These are phyloP conservation scores for Clarireedia hainanense DNA, from an alignment of 2,329 filamentous ascomycete genomes.

Conservation along the genomic window DNA sequence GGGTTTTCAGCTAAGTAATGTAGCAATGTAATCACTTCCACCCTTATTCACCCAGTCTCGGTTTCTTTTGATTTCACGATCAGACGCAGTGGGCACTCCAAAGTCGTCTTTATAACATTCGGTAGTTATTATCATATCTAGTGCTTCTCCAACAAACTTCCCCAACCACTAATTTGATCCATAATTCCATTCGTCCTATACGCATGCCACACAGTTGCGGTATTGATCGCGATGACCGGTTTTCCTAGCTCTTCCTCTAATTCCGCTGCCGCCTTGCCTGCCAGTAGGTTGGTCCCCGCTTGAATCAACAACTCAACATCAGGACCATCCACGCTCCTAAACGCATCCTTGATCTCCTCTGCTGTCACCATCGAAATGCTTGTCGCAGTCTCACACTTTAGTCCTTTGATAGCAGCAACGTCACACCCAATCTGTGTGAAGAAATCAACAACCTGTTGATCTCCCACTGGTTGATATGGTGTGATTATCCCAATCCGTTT, in stretches of 20 bases:
- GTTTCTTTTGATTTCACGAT: no score
- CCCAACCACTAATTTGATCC: conserved; percentile 21
- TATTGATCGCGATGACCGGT: conserved; percentile 29
- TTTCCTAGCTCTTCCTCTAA: conserved; percentile 26
- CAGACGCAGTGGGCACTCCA: no score
- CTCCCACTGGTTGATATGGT: conserved; percentile 27
- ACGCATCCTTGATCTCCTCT: conserved; percentile 25
- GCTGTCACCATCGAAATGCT: conserved; percentile 28
- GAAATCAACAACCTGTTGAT: conserved; percentile 29
- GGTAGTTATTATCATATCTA: neutral
- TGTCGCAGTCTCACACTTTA: conserved; percentile 26
- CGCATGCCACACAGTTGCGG: conserved; percentile 29
- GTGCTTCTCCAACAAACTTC: conserved; percentile 14
- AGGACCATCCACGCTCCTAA: conserved; percentile 21
- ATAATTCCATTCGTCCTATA: conserved; percentile 24
- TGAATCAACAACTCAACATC: conserved; percentile 27
- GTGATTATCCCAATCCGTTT: conserved; percentile 29
- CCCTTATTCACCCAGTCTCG: no score
- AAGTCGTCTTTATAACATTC: no score
- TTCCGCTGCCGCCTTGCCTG: conserved; percentile 24
- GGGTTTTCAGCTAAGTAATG: neutral
- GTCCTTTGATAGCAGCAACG: conserved; percentile 24
- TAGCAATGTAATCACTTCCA: no score
- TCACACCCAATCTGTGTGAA: conserved; percentile 27
- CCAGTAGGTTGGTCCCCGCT: conserved; percentile 29